These are phyloP conservation scores for Scenedesmus sp. DNA, from an alignment of 163 green algal genomes.

Conservation along the genomic window DNA sequence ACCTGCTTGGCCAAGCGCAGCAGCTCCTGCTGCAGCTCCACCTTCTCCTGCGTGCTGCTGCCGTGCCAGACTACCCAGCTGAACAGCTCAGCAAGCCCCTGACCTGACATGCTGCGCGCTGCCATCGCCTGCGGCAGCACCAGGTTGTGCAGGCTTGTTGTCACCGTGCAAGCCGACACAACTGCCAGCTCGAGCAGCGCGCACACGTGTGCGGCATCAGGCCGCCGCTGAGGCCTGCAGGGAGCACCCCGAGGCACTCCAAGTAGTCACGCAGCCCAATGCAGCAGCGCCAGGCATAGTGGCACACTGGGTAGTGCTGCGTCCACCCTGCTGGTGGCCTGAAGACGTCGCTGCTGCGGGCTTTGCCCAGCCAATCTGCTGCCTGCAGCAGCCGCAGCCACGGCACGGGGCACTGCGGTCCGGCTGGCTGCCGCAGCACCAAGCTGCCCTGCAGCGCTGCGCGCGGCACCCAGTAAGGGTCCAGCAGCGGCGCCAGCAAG, in stretches of 20 bases:
- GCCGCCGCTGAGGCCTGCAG: background rate
- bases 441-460: background rate
- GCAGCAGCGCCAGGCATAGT: background rate
- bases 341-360: background rate
- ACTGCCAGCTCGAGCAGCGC: background rate
- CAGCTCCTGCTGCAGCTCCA: background rate
- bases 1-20: background rate
- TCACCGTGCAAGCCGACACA: background rate
- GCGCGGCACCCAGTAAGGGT: background rate
- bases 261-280: background rate
- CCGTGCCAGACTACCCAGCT: background rate
- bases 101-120: background rate
- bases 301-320: background rate
- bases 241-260: background rate
- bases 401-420: background rate
- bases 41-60: background rate
- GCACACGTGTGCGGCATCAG: background rate
- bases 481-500: background rate
- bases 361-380: background rate
- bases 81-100: background rate
- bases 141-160: slow-evolving; percentile 1
- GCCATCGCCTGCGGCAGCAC: background rate
- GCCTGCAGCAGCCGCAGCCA: background rate
- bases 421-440: background rate
- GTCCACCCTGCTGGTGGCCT: background rate